Conservation (phyloP, 2,329 filamentous ascomycete species). For the Penicillium rolfsii region DNA sequence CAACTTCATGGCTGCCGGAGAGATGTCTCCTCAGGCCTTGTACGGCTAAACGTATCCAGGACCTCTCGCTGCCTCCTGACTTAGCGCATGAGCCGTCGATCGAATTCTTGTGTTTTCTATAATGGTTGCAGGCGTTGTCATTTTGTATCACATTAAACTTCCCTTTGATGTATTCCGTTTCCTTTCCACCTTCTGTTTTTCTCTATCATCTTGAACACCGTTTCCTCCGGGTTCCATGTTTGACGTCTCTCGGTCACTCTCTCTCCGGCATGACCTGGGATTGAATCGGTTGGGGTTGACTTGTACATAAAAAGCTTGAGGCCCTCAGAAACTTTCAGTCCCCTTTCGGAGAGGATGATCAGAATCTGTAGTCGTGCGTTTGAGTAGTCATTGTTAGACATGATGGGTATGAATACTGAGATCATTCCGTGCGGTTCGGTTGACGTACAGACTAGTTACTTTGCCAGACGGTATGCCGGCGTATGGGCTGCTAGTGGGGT, state of each 20-base stretch:
- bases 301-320: slow-evolving; percentile 45
- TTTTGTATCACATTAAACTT: slow-evolving; percentile 41
- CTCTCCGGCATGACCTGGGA: slow-evolving; percentile 28
- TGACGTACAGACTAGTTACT: background rate
- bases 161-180: slow-evolving; percentile 29
- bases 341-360: slow-evolving; percentile 21
- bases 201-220: slow-evolving; percentile 30
- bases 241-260: slow-evolving; percentile 29
- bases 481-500: too few species aligned
- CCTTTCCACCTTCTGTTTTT: slow-evolving; percentile 30
- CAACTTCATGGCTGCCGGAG: slow-evolving; percentile 76
- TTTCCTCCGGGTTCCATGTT: slow-evolving; percentile 29
- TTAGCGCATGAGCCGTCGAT: slow-evolving; percentile 22
- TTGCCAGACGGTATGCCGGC: too few species aligned
- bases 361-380: background rate
- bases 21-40: slow-evolving; percentile 47
- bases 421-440: background rate
- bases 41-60: slow-evolving; percentile 38
- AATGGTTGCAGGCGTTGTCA: slow-evolving; percentile 42
- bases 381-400: background rate
- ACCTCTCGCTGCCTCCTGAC: slow-evolving; percentile 12
- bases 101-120: slow-evolving; percentile 35
- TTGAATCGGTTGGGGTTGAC: slow-evolving; percentile 33
- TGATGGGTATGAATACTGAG: background rate
- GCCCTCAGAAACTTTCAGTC: slow-evolving; percentile 30